A percentile compares a stretch with the other conserved stretches of the same genome.
These are phyloP conservation scores for Mycena floridula DNA, from an alignment of 768 basidiomycete genomes.

Conservation along the genomic window DNA sequence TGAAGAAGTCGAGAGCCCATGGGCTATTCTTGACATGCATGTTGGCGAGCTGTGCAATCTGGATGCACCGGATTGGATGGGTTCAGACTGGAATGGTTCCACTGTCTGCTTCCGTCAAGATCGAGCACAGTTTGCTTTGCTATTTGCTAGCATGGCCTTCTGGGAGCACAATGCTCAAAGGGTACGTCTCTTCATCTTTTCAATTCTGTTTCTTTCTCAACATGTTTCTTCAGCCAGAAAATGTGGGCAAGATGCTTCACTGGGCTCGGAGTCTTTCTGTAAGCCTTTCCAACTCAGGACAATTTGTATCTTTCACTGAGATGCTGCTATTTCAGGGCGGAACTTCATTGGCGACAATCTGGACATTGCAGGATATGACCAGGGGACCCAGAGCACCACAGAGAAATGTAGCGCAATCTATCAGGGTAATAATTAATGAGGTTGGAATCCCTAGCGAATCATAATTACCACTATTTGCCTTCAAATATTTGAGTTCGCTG, in stretches of 20 bases:
- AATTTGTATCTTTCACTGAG: too few species aligned
- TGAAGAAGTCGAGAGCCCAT: neutral
- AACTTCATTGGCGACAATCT: too few species aligned
- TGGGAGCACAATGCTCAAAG: neutral
- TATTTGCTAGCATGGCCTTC: neutral
- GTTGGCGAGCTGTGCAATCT: neutral
- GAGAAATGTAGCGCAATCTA: too few species aligned
- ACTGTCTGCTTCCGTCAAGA: neutral
- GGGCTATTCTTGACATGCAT: neutral
- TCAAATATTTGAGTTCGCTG: too few species aligned
- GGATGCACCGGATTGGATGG: neutral
- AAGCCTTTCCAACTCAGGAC: too few species aligned
- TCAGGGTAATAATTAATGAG: too few species aligned
- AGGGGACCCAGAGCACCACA: too few species aligned
- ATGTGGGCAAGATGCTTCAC: neutral
- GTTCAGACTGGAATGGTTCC: neutral
- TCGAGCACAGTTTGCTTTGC: neutral
- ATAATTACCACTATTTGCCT: too few species aligned
- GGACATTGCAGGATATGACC: too few species aligned
- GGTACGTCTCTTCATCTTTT: neutral
- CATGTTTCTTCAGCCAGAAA: neutral
- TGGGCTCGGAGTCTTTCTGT: neutral
- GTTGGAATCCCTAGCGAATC: too few species aligned
- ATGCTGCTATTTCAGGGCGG: too few species aligned
- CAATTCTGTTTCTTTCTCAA: too few species aligned